Conservation (phyloP, 1,284 basidiomycete genomes). For the Tilletia walkeri region DNA sequence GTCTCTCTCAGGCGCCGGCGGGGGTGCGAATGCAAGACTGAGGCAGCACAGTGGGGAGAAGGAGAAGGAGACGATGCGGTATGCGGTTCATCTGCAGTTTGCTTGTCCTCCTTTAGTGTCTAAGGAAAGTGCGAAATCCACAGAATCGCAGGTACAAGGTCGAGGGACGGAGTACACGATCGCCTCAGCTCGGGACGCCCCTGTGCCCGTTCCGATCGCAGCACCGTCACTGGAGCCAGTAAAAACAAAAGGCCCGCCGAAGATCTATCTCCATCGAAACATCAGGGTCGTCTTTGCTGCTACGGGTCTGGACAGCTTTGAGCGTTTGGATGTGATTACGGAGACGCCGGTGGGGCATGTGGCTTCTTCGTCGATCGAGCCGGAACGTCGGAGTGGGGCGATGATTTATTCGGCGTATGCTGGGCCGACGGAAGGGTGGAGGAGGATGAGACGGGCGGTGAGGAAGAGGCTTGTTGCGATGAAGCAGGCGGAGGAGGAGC, state of each 20-base stretch:
- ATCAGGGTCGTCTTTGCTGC: constrained; percentile 47
- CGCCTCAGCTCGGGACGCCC: constrained; percentile 15
- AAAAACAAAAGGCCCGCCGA: constrained; percentile 19
- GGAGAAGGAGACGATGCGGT: constrained; percentile 37
- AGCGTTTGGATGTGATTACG: constrained; percentile 32
- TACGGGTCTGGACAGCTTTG: constrained; percentile 35
- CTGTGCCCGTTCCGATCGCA: too few species aligned
- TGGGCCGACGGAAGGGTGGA: constrained; percentile 43
- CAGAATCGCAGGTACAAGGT: not conserved
- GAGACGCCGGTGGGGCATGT: constrained; percentile 35
- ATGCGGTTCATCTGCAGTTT: constrained; percentile 50
- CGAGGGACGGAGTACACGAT: not conserved
- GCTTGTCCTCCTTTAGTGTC: not conserved
- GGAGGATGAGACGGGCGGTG: constrained; percentile 22
- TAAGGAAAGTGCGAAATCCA: not conserved
- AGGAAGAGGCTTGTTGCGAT: constrained; percentile 14
- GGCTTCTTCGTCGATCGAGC: not conserved
- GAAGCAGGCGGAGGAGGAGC: not conserved
- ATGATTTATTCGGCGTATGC: constrained; percentile 33
- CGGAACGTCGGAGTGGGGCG: constrained; percentile 8
- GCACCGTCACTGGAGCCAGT: not conserved
- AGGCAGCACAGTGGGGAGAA: not conserved
- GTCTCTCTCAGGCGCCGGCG: too few species aligned
- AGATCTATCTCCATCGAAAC: constrained; percentile 42
- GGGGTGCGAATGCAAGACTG: not conserved